Base-by-base conservation (phyloP, 495 filamentous ascomycete genomes). In the Articulospora tetracladia region DNA sequence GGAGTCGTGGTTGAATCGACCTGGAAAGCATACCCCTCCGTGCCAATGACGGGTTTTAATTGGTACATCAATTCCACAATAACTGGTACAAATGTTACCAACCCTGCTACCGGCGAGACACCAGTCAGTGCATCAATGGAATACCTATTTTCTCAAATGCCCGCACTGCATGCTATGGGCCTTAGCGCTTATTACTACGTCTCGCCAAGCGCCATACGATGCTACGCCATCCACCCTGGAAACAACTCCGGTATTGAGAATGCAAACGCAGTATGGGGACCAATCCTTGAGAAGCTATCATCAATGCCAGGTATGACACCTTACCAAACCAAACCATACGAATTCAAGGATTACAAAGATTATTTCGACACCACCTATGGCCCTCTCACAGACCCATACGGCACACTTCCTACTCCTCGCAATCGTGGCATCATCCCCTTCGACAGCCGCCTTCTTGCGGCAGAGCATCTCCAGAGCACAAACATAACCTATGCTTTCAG, bases 1-100 rank as follows among this genome's bases (percentile, higher is more conserved):
- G 76, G 78, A 8, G 68, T 77, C 0, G 70, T 79, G 36, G 67
- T 73, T 1, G 73, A 77, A 55, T 20, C 75, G 15, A 68, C 65
- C 0, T 68, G 75, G 46, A 74, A 57, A 20, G 46, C 57, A 1
- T 60, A 60, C 48, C 53, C 52, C 1, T n/a, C 39, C 17, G 39
- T 44, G 10, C 39, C 39, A 3, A n/a, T 44, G 39, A 44, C 39
- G n/a, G n/a, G n/a, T n/a, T n/a, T n/a, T 34, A 34, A 34, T 34
- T 34, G 30, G 30, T 34, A 23, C n/a, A 19, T 3, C 19, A 48
- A 54, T 44, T 55, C 32, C 39, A 30, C 12, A 22, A 36, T 25
- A 41, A 50, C 60, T 53, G 36, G 53, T 52, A 56, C 49, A 55
- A n/a, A 19, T 27, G 52, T 34, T 49, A 57, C 57, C 32, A 59